phyloP scores from a whole-genome alignment of 2,329 filamentous ascomycete genomes.

The Fusarium siculi region DNA sequence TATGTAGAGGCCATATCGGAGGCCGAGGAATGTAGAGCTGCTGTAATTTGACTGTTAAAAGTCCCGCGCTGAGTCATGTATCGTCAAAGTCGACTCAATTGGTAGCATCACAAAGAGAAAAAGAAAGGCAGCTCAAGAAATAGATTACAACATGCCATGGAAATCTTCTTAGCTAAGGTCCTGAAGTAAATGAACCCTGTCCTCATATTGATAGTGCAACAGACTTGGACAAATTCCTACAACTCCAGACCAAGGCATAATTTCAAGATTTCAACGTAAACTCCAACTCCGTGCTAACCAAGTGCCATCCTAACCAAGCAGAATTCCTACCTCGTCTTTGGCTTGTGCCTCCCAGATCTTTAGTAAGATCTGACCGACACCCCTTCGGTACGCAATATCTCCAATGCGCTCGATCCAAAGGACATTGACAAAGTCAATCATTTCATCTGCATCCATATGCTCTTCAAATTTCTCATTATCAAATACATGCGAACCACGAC shows the following conservation, averaged over 20 bases:
- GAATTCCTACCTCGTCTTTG: constrained; percentile 53
- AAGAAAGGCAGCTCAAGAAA: not conserved
- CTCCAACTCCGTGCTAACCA: constrained; percentile 33
- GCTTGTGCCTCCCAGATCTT: constrained; percentile 55
- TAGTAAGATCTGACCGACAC: constrained; percentile 55
- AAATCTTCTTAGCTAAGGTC: not conserved
- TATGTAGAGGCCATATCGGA: not conserved
- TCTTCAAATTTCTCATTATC: constrained; percentile 54
- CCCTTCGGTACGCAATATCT: constrained; percentile 54
- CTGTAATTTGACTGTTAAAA: not conserved
- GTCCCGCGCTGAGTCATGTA: not conserved
- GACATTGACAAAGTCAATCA: constrained; percentile 59
- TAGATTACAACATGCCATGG: not conserved
- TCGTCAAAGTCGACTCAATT: not conserved
- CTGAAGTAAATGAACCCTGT: not conserved
- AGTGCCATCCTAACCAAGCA: constrained; percentile 50
- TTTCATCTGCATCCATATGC: constrained; percentile 54
- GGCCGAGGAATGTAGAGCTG: not conserved
- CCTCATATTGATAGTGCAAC: not conserved
- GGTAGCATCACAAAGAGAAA: not conserved
- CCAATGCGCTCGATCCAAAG: constrained; percentile 59
- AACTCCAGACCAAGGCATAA: constrained; percentile 16
- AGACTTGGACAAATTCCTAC: not conserved
- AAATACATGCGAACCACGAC: constrained; percentile 55
- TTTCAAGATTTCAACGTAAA: constrained; percentile 5